Evolutionary conservation across 257 asterid species (phyloP), one percentile per base, ranked within the genome.

Genomic region (Apocynum venetum): DNA sequence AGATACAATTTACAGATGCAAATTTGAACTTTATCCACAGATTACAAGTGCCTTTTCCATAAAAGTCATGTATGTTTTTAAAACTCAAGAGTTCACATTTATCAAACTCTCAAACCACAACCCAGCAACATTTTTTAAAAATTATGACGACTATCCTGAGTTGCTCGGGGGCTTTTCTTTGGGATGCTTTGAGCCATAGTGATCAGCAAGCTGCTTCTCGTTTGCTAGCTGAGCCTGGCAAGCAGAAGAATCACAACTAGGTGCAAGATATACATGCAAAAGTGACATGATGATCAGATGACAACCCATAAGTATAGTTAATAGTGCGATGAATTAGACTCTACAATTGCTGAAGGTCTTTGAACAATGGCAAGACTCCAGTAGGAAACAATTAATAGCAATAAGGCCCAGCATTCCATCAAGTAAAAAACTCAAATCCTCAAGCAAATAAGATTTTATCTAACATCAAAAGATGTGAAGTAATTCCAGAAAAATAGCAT

Each of bases 131-230:
- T 64, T 53, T n/a, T 46, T 46, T 1, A 52, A 77, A 40, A 72
- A 72, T 57, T 12, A 72, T 59, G 61, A 77, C 69, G 56, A 84
- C 86, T 90, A 91, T 77, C 79, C 91, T 2, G 96, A 95, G 87
- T 83, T 88, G 85, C 93, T 88, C 70, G 96, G 97, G 69, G 96
- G 89, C 81, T 83, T 86, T 82, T 95, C 98, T 83, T 95, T 95
- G 10, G 98, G 98, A 84, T 93, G 97, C 87, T 95, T 95, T 60
- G 98, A 95, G 77, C 87, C 86, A 52, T 90, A 95, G 82, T 95
- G 98, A 86, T 93, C 98, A 5, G 83, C 77, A 38, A 93, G 96
- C 84, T 95, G 98, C 69, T 95, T 95, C 20, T 91, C 88, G 76
- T 94, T 94, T 66, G 98, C 98, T 68, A 94, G 88, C 84, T 89